Conservation (phyloP, 495 filamentous ascomycete genomes). For the Staphylotrichum tortipilum region DNA sequence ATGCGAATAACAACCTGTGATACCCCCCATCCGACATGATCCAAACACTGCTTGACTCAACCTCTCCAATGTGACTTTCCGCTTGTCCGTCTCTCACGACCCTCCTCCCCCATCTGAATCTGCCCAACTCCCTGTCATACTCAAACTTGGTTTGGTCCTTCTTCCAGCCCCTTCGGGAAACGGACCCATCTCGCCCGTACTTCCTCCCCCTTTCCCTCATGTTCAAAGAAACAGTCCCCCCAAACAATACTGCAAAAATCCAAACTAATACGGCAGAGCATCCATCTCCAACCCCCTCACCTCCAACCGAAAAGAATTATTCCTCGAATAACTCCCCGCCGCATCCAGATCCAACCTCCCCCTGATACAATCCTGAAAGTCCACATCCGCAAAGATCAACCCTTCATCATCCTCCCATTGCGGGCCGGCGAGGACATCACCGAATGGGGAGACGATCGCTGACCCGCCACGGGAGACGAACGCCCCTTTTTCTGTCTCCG, state of each 20-base stretch:
- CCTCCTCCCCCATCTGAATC: too few relatives aligned
- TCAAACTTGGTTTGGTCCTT: too few relatives aligned
- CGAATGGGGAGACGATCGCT: slow-evolving; percentile 70
- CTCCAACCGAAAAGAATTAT: slow-evolving; percentile 69
- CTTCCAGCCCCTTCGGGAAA: too few relatives aligned
- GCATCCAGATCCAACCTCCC: slow-evolving; percentile 58
- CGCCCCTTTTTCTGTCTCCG: slow-evolving; percentile 18
- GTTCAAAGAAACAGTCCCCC: neutral
- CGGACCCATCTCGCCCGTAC: too few relatives aligned
- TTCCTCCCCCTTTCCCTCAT: neutral
- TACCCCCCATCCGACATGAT: too few relatives aligned
- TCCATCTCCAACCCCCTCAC: slow-evolving; percentile 65
- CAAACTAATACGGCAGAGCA: slow-evolving; percentile 63
- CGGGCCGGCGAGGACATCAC: slow-evolving; percentile 68
- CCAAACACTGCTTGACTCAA: too few relatives aligned
- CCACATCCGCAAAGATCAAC: slow-evolving; percentile 39
- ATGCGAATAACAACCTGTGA: too few relatives aligned
- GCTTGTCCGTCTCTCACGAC: too few relatives aligned
- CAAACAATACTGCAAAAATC: too few relatives aligned
- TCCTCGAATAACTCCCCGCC: slow-evolving; percentile 69
- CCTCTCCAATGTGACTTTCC: too few relatives aligned
- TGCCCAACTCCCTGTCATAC: too few relatives aligned
- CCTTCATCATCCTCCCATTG: slow-evolving; percentile 68
- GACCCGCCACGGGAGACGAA: slow-evolving; percentile 68
- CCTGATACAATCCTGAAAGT: slow-evolving; percentile 45